A percentile compares a stretch with the other conserved stretches of the same genome.
Conservation (phyloP, 1,284 basidiomycete genomes). For the Sutorius eximius region DNA sequence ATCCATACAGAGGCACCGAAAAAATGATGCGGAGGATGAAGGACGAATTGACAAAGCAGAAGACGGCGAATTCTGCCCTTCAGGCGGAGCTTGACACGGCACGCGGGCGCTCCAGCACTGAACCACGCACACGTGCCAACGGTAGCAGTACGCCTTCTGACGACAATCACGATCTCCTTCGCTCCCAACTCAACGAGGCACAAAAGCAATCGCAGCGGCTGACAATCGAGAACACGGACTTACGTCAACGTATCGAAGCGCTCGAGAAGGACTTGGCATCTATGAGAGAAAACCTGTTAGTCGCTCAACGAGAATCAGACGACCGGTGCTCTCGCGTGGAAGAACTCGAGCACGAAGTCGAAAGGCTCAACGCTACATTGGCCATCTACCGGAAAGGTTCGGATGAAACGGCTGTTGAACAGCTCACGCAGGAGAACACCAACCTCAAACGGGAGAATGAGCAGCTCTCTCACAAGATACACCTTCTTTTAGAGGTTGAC, state of each 20-base stretch:
- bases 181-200: slow-evolving; percentile 65
- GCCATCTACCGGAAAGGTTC: slow-evolving; percentile 72
- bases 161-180: slow-evolving; percentile 65
- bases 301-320: slow-evolving; percentile 73
- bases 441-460: slow-evolving; percentile 80
- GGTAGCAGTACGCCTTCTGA: slow-evolving; percentile 79
- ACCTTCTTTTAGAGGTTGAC: slow-evolving; percentile 80
- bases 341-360: slow-evolving; percentile 78
- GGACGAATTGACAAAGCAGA: slow-evolving; percentile 89
- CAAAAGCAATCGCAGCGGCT: slow-evolving; percentile 73
- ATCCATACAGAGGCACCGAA: slow-evolving; percentile 81
- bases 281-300: slow-evolving; percentile 72
- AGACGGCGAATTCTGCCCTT: slow-evolving; percentile 73
- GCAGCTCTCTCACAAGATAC: slow-evolving; percentile 82
- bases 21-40: slow-evolving; percentile 99
- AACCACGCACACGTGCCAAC: slow-evolving; percentile 65
- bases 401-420: slow-evolving; percentile 70
- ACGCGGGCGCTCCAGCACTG: slow-evolving; percentile 56
- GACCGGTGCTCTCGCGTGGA: slow-evolving; percentile 74
- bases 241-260: slow-evolving; percentile 71
- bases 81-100: slow-evolving; percentile 77
- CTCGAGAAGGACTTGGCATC: slow-evolving; percentile 74
- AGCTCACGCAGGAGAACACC: slow-evolving; percentile 75
- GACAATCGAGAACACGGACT: slow-evolving; percentile 71
- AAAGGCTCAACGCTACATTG: slow-evolving; percentile 74